phyloP scores from a whole-genome alignment of 768 basidiomycete species.

The Suillus luteus region DNA sequence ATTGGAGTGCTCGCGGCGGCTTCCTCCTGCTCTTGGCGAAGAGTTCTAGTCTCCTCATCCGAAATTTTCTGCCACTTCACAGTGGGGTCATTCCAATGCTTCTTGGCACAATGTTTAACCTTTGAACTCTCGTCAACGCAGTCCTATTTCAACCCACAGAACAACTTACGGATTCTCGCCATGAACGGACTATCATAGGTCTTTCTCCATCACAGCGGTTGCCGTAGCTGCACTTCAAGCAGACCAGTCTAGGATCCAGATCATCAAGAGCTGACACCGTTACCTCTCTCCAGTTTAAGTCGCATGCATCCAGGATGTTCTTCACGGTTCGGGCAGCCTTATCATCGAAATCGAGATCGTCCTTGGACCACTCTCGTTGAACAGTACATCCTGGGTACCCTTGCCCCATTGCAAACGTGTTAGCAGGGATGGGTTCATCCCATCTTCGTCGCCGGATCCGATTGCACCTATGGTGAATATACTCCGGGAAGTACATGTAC shows the following conservation, averaged over 20 bases:
- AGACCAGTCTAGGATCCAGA: slow-evolving; percentile 16
- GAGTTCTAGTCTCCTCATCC: background rate
- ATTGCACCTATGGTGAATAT: slow-evolving; percentile 13
- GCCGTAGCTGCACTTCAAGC: slow-evolving; percentile 6
- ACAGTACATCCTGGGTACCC: slow-evolving; percentile 5
- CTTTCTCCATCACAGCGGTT: slow-evolving; percentile 15
- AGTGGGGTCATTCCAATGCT: background rate
- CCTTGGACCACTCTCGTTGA: slow-evolving; percentile 7
- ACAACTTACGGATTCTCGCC: slow-evolving; percentile 13
- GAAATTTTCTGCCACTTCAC: slow-evolving; percentile 5
- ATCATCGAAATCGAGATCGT: slow-evolving; percentile 13
- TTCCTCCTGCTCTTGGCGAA: background rate
- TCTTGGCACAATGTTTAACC: slow-evolving; percentile 1
- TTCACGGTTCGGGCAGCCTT: slow-evolving; percentile 13
- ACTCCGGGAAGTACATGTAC: slow-evolving; percentile 24
- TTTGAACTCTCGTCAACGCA: background rate
- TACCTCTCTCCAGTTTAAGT: slow-evolving; percentile 1
- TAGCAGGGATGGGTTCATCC: background rate
- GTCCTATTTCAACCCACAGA: background rate
- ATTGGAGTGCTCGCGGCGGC: background rate
- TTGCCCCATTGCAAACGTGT: slow-evolving; percentile 3
- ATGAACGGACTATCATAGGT: slow-evolving; percentile 11
- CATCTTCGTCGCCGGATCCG: slow-evolving; percentile 4
- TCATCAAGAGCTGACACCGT: slow-evolving; percentile 7
- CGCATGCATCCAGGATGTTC: slow-evolving; percentile 15